Conservation (phyloP, 2,329 filamentous ascomycete species). For the Zymoseptoria crescenta region DNA sequence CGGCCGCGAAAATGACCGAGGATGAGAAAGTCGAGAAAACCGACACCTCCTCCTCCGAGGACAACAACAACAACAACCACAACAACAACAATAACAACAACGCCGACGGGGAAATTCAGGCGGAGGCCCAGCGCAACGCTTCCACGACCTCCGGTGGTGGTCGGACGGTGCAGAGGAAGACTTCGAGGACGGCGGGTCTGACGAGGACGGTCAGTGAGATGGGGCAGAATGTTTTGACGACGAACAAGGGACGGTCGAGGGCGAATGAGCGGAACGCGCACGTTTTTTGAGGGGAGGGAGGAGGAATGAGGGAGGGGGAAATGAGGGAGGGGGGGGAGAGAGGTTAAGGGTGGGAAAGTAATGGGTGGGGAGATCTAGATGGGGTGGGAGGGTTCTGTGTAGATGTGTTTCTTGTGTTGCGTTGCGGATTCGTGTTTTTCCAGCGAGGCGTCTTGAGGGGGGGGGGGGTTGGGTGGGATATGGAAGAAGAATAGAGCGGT, state of each 20-base stretch:
- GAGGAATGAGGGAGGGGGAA: too few relatives aligned
- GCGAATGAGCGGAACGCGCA: conserved; percentile 16
- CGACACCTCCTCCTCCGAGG: neutral
- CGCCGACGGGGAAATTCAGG: too few relatives aligned
- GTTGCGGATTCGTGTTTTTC: neutral
- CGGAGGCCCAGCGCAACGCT: neutral
- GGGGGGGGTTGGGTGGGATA: too few relatives aligned
- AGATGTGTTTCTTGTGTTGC: neutral
- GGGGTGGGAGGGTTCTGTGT: too few relatives aligned
- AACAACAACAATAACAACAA: too few relatives aligned
- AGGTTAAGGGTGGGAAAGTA: neutral
- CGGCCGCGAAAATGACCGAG: neutral
- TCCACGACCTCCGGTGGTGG: neutral
- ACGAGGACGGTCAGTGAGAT: neutral
- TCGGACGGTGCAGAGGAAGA: conserved; percentile 1
- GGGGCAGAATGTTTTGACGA: conserved; percentile 5
- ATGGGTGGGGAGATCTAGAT: neutral
- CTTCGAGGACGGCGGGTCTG: neutral
- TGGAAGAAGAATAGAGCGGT: too few relatives aligned
- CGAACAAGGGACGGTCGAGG: conserved; percentile 10
- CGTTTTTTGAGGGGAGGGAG: conserved; percentile 1
- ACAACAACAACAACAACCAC: too few relatives aligned
- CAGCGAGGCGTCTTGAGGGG: too few relatives aligned
- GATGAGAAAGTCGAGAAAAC: neutral
- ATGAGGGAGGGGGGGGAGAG: neutral